Evolutionary conservation across 176 grass and related monocot genomes (phyloP).

Genomic region (Aegilops longissima): DNA sequence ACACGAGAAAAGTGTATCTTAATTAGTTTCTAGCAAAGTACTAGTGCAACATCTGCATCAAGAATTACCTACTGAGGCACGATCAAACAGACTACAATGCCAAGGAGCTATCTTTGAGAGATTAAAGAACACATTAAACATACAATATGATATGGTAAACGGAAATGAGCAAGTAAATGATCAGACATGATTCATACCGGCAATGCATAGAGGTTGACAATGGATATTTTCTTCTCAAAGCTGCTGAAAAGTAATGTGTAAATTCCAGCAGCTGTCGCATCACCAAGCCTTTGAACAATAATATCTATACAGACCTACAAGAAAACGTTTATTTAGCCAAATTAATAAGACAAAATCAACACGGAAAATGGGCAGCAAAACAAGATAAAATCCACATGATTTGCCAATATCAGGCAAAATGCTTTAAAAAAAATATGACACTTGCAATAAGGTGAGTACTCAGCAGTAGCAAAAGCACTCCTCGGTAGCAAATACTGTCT

Average conservation of each 20-base stretch:
- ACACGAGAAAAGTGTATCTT: background rate
- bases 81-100: background rate
- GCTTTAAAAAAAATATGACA: conserved; percentile 12
- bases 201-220: conserved; percentile 76
- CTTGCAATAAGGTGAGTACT: background rate
- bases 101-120: background rate
- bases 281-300: conserved; percentile 89
- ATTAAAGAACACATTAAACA: background rate
- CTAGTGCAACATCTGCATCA: background rate
- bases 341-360: background rate
- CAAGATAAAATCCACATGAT: background rate
- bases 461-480: background rate
- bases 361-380: background rate
- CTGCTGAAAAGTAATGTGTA: conserved; percentile 67
- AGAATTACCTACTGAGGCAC: background rate
- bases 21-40: background rate
- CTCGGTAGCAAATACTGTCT: background rate
- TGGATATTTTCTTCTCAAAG: conserved; percentile 62
- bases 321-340: background rate
- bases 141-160: background rate
- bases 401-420: background rate
- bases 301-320: conserved; percentile 95
- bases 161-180: background rate
- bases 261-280: conserved; percentile 86
- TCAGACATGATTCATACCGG: conserved; percentile 51